Percentiles rank a stretch among this genome's conserved stretches.
Conservation (phyloP, 495 filamentous ascomycete species). For the Immersiella caudata region DNA sequence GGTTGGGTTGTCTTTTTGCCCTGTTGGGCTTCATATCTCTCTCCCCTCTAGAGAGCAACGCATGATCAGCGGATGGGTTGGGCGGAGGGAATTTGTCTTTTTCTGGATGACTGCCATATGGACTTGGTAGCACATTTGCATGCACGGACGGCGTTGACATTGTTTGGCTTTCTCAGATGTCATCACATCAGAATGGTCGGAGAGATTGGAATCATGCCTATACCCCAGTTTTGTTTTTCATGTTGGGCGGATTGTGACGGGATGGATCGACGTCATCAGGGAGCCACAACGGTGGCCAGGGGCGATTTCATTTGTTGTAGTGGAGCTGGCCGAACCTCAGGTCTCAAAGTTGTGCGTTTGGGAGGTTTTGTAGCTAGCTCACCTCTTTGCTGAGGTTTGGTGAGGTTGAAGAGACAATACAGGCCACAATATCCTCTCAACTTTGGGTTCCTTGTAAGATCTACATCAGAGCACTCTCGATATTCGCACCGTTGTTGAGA, state of each 20-base stretch:
- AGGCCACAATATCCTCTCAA: no score
- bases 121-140: background rate
- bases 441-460: no score
- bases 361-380: no score
- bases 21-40: background rate
- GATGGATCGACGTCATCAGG: background rate
- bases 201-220: slow-evolving; percentile 14
- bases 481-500: no score
- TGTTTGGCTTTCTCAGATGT: slow-evolving; percentile 1
- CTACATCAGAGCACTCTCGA: no score
- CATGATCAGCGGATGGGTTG: background rate
- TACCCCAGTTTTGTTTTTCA: slow-evolving; percentile 14
- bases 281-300: background rate
- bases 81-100: slow-evolving; percentile 1
- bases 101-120: background rate
- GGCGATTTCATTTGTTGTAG: background rate
- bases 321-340: background rate
- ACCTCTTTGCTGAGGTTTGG: no score
- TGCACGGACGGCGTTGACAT: background rate
- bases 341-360: no score
- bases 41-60: background rate
- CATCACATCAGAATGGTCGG: background rate
- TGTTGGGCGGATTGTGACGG: background rate
- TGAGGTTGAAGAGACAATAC: no score
- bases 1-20: slow-evolving; percentile 18